These are phyloP conservation scores for Murraya koenigii DNA, from an alignment of 345 rosid species.

Conservation along the genomic window DNA sequence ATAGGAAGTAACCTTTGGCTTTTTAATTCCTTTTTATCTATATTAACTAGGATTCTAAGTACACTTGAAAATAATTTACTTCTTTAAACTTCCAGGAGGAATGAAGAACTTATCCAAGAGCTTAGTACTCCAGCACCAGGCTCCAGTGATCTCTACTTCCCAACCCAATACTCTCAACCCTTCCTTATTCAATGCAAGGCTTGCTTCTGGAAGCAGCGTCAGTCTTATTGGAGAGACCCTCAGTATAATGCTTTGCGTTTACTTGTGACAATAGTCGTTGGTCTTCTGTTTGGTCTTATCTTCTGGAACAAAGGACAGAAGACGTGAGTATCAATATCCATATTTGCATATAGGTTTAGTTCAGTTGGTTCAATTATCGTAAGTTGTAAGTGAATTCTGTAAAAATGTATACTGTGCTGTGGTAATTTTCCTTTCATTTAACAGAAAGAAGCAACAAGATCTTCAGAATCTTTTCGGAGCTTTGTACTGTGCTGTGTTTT, in stretches of 20 bases:
- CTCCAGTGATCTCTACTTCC: slow-evolving; percentile 61
- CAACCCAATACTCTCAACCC: slow-evolving; percentile 58
- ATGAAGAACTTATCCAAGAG: slow-evolving; percentile 60
- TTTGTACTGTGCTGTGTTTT: slow-evolving; percentile 39
- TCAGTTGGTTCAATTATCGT: too few relatives aligned
- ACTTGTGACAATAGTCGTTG: slow-evolving; percentile 42
- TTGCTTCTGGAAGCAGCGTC: slow-evolving; percentile 77
- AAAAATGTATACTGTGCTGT: too few relatives aligned
- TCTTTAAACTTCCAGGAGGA: slow-evolving; percentile 45
- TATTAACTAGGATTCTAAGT: not conserved
- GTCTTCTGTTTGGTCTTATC: slow-evolving; percentile 54
- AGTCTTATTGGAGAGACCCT: slow-evolving; percentile 82
- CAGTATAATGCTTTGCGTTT: slow-evolving; percentile 72
- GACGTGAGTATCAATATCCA: slow-evolving; percentile 30
- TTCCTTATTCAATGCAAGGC: slow-evolving; percentile 59
- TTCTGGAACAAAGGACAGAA: slow-evolving; percentile 70
- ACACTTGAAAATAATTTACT: not conserved
- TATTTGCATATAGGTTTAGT: too few relatives aligned
- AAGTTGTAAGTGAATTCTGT: too few relatives aligned
- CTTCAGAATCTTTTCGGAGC: slow-evolving; percentile 47
- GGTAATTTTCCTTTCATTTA: not conserved
- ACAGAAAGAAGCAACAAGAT: slow-evolving; percentile 36
- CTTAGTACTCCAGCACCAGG: slow-evolving; percentile 58
- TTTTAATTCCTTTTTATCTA: not conserved
- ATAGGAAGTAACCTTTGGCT: not conserved